These are phyloP conservation scores for Hypoxylon cercidicola DNA, from an alignment of 495 filamentous ascomycete species.

Conservation along the genomic window DNA sequence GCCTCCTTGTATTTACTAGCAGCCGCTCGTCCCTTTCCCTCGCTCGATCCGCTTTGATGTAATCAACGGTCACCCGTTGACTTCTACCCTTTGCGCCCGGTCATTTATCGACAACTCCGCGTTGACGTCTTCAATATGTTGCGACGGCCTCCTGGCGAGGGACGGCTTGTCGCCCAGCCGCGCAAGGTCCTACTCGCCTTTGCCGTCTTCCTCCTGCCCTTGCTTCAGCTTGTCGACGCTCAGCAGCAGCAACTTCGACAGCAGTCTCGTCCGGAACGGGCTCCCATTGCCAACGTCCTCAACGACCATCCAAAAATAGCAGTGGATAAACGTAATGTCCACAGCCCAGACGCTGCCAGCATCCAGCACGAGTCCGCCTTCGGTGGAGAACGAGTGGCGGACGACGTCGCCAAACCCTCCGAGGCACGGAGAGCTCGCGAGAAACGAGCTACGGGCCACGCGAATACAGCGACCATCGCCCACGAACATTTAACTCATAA, in stretches of 20 bases:
- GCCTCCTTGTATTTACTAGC: background rate
- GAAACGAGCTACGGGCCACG: slow-evolving; percentile 26
- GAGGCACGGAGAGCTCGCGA: slow-evolving; percentile 40
- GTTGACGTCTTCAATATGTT: slow-evolving; percentile 63
- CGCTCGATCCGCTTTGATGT: slow-evolving; percentile 19
- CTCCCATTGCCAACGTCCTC: slow-evolving; percentile 42
- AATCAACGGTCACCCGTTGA: slow-evolving; percentile 5
- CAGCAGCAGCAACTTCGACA: slow-evolving; percentile 65
- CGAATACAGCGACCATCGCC: slow-evolving; percentile 24
- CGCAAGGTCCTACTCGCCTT: slow-evolving; percentile 60
- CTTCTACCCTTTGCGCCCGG: background rate
- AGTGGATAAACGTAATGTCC: slow-evolving; percentile 32
- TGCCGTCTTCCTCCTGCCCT: slow-evolving; percentile 61
- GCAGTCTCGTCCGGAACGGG: slow-evolving; percentile 39
- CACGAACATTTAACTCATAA: slow-evolving; percentile 37
- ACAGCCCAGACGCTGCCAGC: slow-evolving; percentile 26
- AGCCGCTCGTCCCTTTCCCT: background rate
- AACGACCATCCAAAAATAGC: slow-evolving; percentile 45
- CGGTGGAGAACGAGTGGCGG: slow-evolving; percentile 32
- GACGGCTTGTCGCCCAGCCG: slow-evolving; percentile 55
- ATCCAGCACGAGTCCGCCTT: slow-evolving; percentile 46
- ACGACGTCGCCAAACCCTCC: slow-evolving; percentile 36
- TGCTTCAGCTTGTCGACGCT: slow-evolving; percentile 64
- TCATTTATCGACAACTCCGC: slow-evolving; percentile 34
- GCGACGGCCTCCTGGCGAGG: slow-evolving; percentile 66